Base-by-base conservation (phyloP, 208 protist genomes). In the Wallacemonas sp. region DNA sequence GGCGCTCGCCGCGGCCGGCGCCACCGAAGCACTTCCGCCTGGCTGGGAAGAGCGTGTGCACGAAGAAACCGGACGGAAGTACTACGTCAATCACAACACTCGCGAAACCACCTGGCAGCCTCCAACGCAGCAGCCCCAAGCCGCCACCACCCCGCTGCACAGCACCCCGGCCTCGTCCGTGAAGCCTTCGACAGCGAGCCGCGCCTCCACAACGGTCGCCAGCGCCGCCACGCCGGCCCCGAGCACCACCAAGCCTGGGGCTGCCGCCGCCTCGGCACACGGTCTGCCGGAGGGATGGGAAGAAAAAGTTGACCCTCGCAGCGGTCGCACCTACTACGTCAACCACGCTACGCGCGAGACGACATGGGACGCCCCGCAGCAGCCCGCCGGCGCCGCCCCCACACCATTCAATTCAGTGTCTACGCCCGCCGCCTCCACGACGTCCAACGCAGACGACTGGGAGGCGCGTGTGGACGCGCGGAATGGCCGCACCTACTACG, bases 401-500 rank as follows among this genome's bases (percentile, higher is more conserved):
- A 49, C 45, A 34, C 24, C 62, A 30, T 58, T 38, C 36, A 41
- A 66, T n/a, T 45, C 70, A 55, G 45, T 45, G 31, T 42, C 27
- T 27, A 22, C 65, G 51, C 34, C 68, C 58, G 59, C 66, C 31
- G 19, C 34, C 45, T 44, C 34, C 24, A 34, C 28, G n/a, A 28
- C 21, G 1, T 59, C 58, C 19, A 66, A 83, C 26, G 77, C 77
- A 21, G 33, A 67, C 36, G 74, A 68, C 2, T 80, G 75, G 83
- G 77, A 82, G 36, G 54, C 65, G 36, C 54, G 63, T 27, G 30
- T 67, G 1, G 70, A 79, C 62, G 62, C 66, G 19, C 61, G 65
- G 17, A 78, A 39, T 3, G 72, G 70, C 12, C 54, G 72, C 17
- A 72, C 41, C 24, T 90, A 79, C 74, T 90, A 86, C 68, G 66